Conservation (phyloP, 2,329 filamentous ascomycete genomes). For the Bertia moriformis region DNA sequence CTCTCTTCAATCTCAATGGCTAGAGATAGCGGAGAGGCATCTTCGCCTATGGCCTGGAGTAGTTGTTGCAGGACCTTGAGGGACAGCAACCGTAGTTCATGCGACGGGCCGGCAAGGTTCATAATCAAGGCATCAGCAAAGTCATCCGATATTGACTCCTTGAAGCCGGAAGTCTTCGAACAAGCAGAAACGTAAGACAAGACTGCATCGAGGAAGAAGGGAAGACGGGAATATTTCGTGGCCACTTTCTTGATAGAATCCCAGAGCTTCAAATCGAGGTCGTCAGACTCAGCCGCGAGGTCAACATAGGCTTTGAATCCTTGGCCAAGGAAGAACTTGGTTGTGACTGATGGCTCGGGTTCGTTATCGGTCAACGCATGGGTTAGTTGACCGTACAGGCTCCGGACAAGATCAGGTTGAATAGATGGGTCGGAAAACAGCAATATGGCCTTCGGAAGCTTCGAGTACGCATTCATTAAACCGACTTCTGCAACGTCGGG, state of each 20-base stretch:
- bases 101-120: slow-evolving; percentile 36
- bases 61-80: slow-evolving; percentile 33
- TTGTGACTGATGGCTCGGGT: slow-evolving; percentile 6
- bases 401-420: slow-evolving; percentile 14
- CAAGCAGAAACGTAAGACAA: background rate
- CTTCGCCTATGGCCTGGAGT: slow-evolving; percentile 18
- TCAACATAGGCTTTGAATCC: slow-evolving; percentile 29
- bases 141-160: slow-evolving; percentile 15
- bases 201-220: background rate
- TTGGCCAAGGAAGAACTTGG: slow-evolving; percentile 25
- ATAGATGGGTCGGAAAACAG: slow-evolving; percentile 13
- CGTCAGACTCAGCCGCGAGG: slow-evolving; percentile 14
- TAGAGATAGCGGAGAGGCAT: slow-evolving; percentile 13
- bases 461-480: slow-evolving; percentile 20
- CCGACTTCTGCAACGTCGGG: background rate
- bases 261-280: slow-evolving; percentile 22
- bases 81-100: slow-evolving; percentile 32
- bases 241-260: slow-evolving; percentile 14
- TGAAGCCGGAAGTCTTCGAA: background rate
- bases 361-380: slow-evolving; percentile 10
- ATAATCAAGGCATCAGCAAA: slow-evolving; percentile 30
- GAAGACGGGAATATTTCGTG: background rate
- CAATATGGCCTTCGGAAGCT: slow-evolving; percentile 16
- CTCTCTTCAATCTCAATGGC: slow-evolving; percentile 43
- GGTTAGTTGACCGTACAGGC: background rate